Evolutionary conservation across 2,329 filamentous ascomycete genomes (phyloP).

Genomic region (Sphaceloma murrayae): DNA sequence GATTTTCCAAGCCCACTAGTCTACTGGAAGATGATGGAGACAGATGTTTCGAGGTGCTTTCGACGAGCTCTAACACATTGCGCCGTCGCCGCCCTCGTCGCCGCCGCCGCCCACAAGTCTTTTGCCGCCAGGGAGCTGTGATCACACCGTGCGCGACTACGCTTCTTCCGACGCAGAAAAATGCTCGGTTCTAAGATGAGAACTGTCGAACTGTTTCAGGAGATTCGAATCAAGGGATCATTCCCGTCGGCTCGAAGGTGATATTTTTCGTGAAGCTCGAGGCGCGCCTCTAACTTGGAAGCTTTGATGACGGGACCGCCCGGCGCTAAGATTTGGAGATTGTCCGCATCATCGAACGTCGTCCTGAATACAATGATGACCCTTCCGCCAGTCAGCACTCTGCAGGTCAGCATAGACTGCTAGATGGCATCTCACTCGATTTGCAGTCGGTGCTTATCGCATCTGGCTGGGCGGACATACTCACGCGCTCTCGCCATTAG

Average conservation of each 20-base stretch:
- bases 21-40: no score
- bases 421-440: constrained; percentile 48
- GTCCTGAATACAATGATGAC: no score
- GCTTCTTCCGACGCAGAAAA: no score
- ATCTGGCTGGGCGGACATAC: not conserved
- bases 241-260: not conserved
- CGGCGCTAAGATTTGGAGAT: constrained; percentile 16
- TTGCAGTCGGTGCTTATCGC: constrained; percentile 1
- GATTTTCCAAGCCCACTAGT: no score
- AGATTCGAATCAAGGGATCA: not conserved
- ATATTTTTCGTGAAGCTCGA: constrained; percentile 11
- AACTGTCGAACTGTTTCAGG: no score
- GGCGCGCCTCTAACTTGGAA: not conserved
- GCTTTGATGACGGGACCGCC: constrained; percentile 1
- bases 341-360: constrained; percentile 58
- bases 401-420: constrained; percentile 81
- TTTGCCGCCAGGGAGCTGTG: not conserved
- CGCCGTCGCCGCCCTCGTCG: not conserved
- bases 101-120: not conserved
- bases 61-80: not conserved
- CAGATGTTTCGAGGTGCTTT: no score
- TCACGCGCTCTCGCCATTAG: not conserved
- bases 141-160: no score
- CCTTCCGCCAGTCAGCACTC: no score
- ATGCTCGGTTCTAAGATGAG: no score